phyloP scores from a whole-genome alignment of 2,329 filamentous ascomycete genomes.

The Dryadomyces quercus-mongolicae region DNA sequence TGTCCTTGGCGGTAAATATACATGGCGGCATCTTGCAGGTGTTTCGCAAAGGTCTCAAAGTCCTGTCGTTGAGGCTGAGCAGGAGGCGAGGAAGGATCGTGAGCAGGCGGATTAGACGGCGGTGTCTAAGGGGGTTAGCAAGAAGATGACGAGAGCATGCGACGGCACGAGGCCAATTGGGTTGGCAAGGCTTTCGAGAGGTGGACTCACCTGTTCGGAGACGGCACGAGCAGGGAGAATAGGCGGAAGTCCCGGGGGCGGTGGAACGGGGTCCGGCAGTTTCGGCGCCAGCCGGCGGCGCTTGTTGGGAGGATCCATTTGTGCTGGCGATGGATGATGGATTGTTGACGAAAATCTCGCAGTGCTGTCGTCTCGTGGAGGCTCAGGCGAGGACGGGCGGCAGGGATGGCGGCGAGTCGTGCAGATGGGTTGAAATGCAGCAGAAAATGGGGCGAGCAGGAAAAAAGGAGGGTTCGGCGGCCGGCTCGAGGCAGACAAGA shows the following conservation, averaged over 20 bases:
- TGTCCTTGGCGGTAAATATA: conserved; percentile 53
- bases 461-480: background rate
- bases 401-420: background rate
- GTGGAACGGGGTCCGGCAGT: conserved; percentile 13
- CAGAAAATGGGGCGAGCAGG: background rate
- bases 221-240: conserved; percentile 9
- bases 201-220: conserved; percentile 9
- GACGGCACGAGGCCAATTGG: background rate
- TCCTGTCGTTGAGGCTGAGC: conserved; percentile 36
- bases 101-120: background rate
- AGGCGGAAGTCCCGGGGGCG: conserved; percentile 4
- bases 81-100: conserved; percentile 2
- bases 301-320: conserved; percentile 18
- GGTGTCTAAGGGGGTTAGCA: background rate
- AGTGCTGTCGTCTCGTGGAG: too few relatives aligned
- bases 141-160: background rate
- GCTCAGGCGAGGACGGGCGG: background rate
- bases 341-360: background rate
- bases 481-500: background rate
- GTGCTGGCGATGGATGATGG: background rate
- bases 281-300: conserved; percentile 18
- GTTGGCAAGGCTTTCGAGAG: background rate
- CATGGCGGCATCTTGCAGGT: conserved; percentile 57
- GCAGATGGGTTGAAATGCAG: background rate
- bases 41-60: conserved; percentile 54